Percentiles rank a stretch among this genome's conserved stretches.
Conservation (phyloP, 805 yeast genomes). For the Zygosaccharomyces gambellarensis region DNA sequence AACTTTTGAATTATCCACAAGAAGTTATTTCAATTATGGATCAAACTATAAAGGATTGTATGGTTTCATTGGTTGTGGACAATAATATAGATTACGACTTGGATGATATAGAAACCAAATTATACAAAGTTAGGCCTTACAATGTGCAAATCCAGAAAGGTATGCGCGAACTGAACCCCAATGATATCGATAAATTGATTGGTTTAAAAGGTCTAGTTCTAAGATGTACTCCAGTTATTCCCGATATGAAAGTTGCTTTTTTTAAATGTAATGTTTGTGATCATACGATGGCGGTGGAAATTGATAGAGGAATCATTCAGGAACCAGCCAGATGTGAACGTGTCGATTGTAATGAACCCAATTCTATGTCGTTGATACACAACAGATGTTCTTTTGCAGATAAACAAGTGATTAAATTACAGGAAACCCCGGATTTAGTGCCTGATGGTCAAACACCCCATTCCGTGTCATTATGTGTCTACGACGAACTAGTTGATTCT, state of each 20-base stretch:
- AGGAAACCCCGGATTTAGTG: slow-evolving; percentile 92
- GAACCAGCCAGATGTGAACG: slow-evolving; percentile 96
- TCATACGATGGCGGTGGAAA: slow-evolving; percentile 85
- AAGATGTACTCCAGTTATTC: slow-evolving; percentile 85
- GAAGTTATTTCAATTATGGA: slow-evolving; percentile 98
- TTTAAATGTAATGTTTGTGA: slow-evolving; percentile 94
- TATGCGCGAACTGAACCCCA: slow-evolving; percentile 89
- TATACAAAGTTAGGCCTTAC: slow-evolving; percentile 86
- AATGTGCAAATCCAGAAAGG: slow-evolving; percentile 71
- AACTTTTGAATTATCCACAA: slow-evolving; percentile 87
- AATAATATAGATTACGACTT: slow-evolving; percentile 45
- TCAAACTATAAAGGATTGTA: slow-evolving; percentile 85
- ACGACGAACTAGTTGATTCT: slow-evolving; percentile 91
- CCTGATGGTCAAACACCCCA: slow-evolving; percentile 99
- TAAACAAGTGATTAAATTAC: slow-evolving; percentile 88
- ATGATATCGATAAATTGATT: slow-evolving; percentile 89
- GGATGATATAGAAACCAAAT: slow-evolving; percentile 68
- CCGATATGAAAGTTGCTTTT: slow-evolving; percentile 97
- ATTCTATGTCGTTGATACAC: slow-evolving; percentile 87
- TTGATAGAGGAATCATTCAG: slow-evolving; percentile 88
- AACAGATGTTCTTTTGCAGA: slow-evolving; percentile 91
- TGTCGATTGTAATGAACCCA: slow-evolving; percentile 70
- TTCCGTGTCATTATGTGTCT: slow-evolving; percentile 86
- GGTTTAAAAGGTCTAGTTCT: slow-evolving; percentile 86
- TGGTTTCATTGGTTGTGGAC: slow-evolving; percentile 68